These are phyloP conservation scores for Colletotrichum lini DNA, from an alignment of 2,329 filamentous ascomycete species.

Conservation along the genomic window DNA sequence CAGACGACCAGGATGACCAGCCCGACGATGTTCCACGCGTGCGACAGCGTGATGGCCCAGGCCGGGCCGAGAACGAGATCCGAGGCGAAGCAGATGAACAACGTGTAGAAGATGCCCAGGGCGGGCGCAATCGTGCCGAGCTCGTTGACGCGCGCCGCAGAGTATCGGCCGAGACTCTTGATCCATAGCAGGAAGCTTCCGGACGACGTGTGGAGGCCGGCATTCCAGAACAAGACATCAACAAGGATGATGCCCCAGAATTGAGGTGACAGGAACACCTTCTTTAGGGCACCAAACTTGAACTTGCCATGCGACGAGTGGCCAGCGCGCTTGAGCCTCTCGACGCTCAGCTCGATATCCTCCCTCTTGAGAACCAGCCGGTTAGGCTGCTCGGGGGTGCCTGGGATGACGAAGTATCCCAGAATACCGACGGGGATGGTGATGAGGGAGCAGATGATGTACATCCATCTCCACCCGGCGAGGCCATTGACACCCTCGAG, in stretches of 20 bases:
- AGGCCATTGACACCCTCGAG: slow-evolving; percentile 58
- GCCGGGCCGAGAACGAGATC: slow-evolving; percentile 36
- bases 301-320: slow-evolving; percentile 58
- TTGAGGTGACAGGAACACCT: slow-evolving; percentile 57
- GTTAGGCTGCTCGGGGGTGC: slow-evolving; percentile 50
- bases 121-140: slow-evolving; percentile 51
- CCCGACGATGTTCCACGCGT: slow-evolving; percentile 29
- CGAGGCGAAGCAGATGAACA: slow-evolving; percentile 35
- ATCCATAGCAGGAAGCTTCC: slow-evolving; percentile 56
- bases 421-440: slow-evolving; percentile 58
- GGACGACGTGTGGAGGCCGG: slow-evolving; percentile 57
- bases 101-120: slow-evolving; percentile 31
- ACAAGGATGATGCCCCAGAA: slow-evolving; percentile 54
- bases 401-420: slow-evolving; percentile 56
- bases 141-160: slow-evolving; percentile 64
- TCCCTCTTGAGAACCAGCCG: slow-evolving; percentile 48
- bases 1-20: slow-evolving; percentile 65
- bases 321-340: slow-evolving; percentile 56
- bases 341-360: slow-evolving; percentile 46
- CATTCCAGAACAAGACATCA: slow-evolving; percentile 63
- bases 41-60: slow-evolving; percentile 52
- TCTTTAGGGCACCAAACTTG: slow-evolving; percentile 48
- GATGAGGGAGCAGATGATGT: slow-evolving; percentile 60
- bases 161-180: slow-evolving; percentile 58
- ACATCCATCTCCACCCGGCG: slow-evolving; percentile 62